Evolutionary conservation across 2,329 filamentous ascomycete genomes (phyloP).

Genomic region (Daldinia sp.): DNA sequence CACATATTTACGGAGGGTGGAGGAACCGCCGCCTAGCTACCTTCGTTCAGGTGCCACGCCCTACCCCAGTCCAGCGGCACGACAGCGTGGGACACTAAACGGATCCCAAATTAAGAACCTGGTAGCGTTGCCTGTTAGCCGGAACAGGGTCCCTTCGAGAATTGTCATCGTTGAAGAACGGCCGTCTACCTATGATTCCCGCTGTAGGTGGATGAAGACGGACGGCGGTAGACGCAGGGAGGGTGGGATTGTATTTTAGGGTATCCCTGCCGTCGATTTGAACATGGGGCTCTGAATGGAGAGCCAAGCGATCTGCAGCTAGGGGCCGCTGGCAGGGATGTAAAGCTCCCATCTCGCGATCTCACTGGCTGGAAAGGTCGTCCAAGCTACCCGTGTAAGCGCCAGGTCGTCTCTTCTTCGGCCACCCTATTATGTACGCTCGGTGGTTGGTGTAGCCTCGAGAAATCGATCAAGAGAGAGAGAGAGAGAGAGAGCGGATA

Average conservation of each 20-base stretch:
- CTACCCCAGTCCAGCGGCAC: constrained; percentile 44
- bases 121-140: constrained; percentile 22
- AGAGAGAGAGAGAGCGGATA: constrained; percentile 28
- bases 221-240: constrained; percentile 39
- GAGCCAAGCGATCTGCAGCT: constrained; percentile 52
- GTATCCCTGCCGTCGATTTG: constrained; percentile 31
- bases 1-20: constrained; percentile 4
- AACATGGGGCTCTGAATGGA: constrained; percentile 46
- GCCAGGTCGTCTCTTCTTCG: constrained; percentile 48
- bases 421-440: constrained; percentile 39
- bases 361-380: constrained; percentile 43
- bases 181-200: constrained; percentile 30
- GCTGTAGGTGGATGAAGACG: constrained; percentile 29
- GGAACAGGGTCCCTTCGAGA: constrained; percentile 25
- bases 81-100: constrained; percentile 38
- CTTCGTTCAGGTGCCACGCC: constrained; percentile 29
- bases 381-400: constrained; percentile 45
- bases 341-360: constrained; percentile 22
- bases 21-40: constrained; percentile 26
- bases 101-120: constrained; percentile 39
- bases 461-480: constrained; percentile 35
- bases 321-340: constrained; percentile 44
- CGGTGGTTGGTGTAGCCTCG: constrained; percentile 39
- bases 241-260: constrained; percentile 33
- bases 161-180: constrained; percentile 27